phyloP scores from a whole-genome alignment of 2,329 filamentous ascomycete species.

The Fusarium albidum region DNA sequence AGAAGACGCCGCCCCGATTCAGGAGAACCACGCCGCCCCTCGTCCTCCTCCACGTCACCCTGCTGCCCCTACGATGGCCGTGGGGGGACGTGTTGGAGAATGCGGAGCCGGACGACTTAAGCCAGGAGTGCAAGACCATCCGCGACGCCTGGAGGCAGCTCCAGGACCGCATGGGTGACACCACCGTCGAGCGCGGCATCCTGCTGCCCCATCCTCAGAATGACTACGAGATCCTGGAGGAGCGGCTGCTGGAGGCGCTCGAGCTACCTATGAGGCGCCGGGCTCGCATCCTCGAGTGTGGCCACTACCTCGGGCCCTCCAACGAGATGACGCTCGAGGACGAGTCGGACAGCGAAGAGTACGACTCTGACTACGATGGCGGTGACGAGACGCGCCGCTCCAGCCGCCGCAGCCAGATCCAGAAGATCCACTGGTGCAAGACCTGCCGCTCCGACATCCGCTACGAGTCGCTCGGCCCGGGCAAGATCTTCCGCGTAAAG shows the following conservation, averaged over 20 bases:
- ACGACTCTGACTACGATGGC: constrained; percentile 48
- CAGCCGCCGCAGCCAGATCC: constrained; percentile 37
- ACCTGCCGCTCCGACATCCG: constrained; percentile 64
- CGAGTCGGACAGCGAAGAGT: constrained; percentile 58
- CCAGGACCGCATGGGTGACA: constrained; percentile 75
- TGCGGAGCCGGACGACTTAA: constrained; percentile 51
- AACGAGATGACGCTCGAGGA: constrained; percentile 56
- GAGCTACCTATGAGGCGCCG: constrained; percentile 71
- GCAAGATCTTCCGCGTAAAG: constrained; percentile 77
- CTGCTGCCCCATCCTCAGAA: constrained; percentile 80
- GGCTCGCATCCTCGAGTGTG: constrained; percentile 77
- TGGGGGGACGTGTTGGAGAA: constrained; percentile 66
- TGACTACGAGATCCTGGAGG: constrained; percentile 82
- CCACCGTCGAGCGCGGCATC: constrained; percentile 76
- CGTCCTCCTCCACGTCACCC: constrained; percentile 79
- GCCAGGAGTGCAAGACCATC: constrained; percentile 57
- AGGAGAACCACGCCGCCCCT: constrained; percentile 69
- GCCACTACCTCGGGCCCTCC: constrained; percentile 74
- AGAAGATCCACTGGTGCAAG: constrained; percentile 62
- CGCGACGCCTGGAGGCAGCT: constrained; percentile 72
- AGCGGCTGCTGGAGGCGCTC: constrained; percentile 77
- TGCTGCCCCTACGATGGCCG: constrained; percentile 73
- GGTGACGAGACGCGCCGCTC: constrained; percentile 35
- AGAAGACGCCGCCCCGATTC: constrained; percentile 67
- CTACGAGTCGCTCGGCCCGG: constrained; percentile 60